Evolutionary conservation across 192 early-diverging fungal genomes (phyloP), one percentile per base, ranked within the genome.

Genomic region (Spizellomyces sp.): DNA sequence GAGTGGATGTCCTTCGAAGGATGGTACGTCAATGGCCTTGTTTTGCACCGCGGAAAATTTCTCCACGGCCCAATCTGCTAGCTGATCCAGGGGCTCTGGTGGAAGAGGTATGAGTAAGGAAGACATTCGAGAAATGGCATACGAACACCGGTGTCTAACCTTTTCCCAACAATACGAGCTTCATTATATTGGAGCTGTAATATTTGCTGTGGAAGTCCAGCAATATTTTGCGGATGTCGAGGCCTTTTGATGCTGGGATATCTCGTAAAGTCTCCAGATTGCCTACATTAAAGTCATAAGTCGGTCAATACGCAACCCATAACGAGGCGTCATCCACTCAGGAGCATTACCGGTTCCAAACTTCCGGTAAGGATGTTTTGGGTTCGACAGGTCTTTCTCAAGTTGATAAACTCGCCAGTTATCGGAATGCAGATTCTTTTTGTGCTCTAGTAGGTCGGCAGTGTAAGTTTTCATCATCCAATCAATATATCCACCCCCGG

Each of bases 121-220:
- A 36, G 27, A 36, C 0, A 36, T 36, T 36, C 27, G 27, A 36
- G 27, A 3, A 3, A 36, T 36, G 27, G 27, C 27, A 36, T 2
- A 36, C 0, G 1, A 3, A 36, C 3, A 36, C 0, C 27, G 27
- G 3, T 17, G 41, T 4, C 63, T 70, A 41, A 67, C 65, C 64
- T 48, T 74, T 74, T 4, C 70, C 97, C 10, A 96, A 73, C 15
- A 99, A 80, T 44, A 91, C 91, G 15, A 97, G 82, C 80, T 92
- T 92, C 96, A 97, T 98, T 36, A 99, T 92, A 72, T 98, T 96
- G 10, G 95, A 90, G 41, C 93, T 95, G 77, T 99, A 99, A 77
- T 94, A 94, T 64, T 85, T 84, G 10, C 83, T 83, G 70, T 99
- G 91, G 62, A 97, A 97, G 56, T 95, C 90, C 47, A 99, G 72